Percentiles rank a stretch among this genome's conserved stretches.
Evolutionary conservation across 176 grass and related monocot genomes (phyloP).

Genomic region (Lolium multiflorum): DNA sequence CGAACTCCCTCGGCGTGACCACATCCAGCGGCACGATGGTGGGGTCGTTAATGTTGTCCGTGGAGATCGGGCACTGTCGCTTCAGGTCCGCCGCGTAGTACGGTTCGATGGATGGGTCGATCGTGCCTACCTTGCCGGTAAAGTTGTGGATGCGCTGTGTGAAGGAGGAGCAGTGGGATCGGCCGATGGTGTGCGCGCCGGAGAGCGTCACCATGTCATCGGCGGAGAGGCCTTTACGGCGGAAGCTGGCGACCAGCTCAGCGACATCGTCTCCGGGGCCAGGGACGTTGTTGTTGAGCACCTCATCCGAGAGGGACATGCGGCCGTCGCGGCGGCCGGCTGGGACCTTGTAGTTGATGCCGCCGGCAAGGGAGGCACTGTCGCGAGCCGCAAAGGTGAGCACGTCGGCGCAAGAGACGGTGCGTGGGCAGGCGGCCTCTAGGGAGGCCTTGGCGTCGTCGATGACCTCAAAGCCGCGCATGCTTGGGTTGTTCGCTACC

Average conservation of each 20-base stretch:
- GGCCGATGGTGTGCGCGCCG: slow-evolving; percentile 60
- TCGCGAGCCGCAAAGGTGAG: slow-evolving; percentile 63
- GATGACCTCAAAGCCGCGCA: slow-evolving; percentile 60
- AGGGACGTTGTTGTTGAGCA: slow-evolving; percentile 48
- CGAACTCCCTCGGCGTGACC: slow-evolving; percentile 24
- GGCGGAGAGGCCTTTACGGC: slow-evolving; percentile 34
- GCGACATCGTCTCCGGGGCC: background rate
- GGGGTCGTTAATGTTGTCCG: background rate
- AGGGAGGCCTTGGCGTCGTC: slow-evolving; percentile 60
- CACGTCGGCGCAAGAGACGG: slow-evolving; percentile 70
- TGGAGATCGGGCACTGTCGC: slow-evolving; percentile 29
- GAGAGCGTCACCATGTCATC: slow-evolving; percentile 56
- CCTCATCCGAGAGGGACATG: slow-evolving; percentile 28
- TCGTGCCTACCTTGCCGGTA: background rate
- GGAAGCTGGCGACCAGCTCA: slow-evolving; percentile 39
- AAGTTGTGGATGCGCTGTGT: slow-evolving; percentile 46
- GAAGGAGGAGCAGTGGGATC: slow-evolving; percentile 57
- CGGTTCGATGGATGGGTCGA: slow-evolving; percentile 38
- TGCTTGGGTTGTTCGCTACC: slow-evolving; percentile 48
- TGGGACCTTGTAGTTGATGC: slow-evolving; percentile 41
- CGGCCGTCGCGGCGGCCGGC: slow-evolving; percentile 61
- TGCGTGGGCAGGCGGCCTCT: slow-evolving; percentile 55
- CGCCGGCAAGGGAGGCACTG: slow-evolving; percentile 37
- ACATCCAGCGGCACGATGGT: slow-evolving; percentile 34
- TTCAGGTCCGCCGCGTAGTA: slow-evolving; percentile 32